Conservation (phyloP, 192 early-diverging fungal genomes). For the Geosiphon pyriformis region DNA sequence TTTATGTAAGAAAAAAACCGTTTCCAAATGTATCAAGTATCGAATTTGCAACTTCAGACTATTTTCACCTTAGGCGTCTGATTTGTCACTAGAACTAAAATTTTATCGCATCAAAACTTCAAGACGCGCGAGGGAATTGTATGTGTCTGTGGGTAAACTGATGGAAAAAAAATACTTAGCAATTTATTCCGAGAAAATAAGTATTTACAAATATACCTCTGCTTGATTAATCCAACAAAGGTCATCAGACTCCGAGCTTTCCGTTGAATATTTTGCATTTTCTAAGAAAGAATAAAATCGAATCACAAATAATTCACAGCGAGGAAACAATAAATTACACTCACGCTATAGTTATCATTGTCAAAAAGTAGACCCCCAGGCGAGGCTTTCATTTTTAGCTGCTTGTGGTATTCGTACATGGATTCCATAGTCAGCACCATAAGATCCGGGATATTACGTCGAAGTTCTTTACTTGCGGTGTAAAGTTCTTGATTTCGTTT, state of each 20-base stretch:
- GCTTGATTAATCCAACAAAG: conserved; percentile 17
- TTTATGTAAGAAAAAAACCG: no score
- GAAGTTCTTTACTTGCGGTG: conserved; percentile 59
- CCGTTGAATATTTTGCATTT: not conserved
- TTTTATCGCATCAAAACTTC: conserved; percentile 11
- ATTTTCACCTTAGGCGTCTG: no score
- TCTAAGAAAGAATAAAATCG: not conserved
- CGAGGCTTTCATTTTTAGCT: conserved; percentile 35
- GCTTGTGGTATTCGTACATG: conserved; percentile 53
- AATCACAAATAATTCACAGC: not conserved
- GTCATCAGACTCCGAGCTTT: conserved; percentile 4
- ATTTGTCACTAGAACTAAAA: no score
- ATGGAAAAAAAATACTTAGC: not conserved
- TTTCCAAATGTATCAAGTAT: no score
- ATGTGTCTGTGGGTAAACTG: not conserved
- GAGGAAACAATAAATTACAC: not conserved
- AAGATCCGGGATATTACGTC: conserved; percentile 70
- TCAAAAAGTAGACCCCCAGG: not conserved
- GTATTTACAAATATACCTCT: no score
- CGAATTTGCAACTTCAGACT: no score
- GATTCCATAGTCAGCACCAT: conserved; percentile 69
- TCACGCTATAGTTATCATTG: not conserved
- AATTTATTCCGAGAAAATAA: no score
- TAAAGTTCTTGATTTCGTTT: conserved; percentile 64
- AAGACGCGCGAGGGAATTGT: not conserved